These are phyloP conservation scores for Delonix regia DNA, from an alignment of 306 rosid species.

Conservation along the genomic window DNA sequence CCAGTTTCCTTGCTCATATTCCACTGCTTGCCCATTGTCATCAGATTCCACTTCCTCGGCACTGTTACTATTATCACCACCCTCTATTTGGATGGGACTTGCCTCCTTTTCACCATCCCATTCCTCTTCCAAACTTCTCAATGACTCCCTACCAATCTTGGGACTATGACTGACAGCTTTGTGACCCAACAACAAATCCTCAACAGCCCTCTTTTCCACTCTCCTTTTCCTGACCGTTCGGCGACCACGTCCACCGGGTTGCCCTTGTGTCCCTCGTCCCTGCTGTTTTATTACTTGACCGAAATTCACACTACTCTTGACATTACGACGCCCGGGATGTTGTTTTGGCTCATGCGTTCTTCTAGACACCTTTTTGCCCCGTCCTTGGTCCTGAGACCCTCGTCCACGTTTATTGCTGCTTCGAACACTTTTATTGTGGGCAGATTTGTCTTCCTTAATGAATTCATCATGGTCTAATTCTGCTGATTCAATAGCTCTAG, in stretches of 20 bases:
- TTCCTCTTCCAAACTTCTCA: slow-evolving; percentile 66
- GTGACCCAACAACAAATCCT: slow-evolving; percentile 56
- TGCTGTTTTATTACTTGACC: slow-evolving; percentile 60
- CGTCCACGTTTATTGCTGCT: slow-evolving; percentile 73
- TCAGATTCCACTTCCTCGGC: slow-evolving; percentile 82
- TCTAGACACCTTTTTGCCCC: slow-evolving; percentile 65
- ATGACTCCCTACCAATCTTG: slow-evolving; percentile 63
- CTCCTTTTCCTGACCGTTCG: slow-evolving; percentile 88
- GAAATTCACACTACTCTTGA: slow-evolving; percentile 48
- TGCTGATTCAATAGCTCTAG: slow-evolving; percentile 56
- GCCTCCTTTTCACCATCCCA: slow-evolving; percentile 72
- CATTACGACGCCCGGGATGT: slow-evolving; percentile 43
- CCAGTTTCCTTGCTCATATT: slow-evolving; percentile 85
- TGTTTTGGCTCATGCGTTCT: slow-evolving; percentile 55
- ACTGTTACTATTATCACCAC: slow-evolving; percentile 54
- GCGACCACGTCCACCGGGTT: slow-evolving; percentile 81
- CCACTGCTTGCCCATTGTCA: slow-evolving; percentile 75
- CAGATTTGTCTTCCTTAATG: slow-evolving; percentile 49
- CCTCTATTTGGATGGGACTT: slow-evolving; percentile 52
- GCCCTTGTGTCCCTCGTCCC: slow-evolving; percentile 58
- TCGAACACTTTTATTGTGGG: slow-evolving; percentile 53
- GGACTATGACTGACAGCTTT: slow-evolving; percentile 46
- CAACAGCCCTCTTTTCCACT: slow-evolving; percentile 68
- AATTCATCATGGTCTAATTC: slow-evolving; percentile 45
- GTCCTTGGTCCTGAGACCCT: slow-evolving; percentile 70